Evolutionary conservation across 768 basidiomycete genomes (phyloP).

Genomic region (Suillus decipiens): DNA sequence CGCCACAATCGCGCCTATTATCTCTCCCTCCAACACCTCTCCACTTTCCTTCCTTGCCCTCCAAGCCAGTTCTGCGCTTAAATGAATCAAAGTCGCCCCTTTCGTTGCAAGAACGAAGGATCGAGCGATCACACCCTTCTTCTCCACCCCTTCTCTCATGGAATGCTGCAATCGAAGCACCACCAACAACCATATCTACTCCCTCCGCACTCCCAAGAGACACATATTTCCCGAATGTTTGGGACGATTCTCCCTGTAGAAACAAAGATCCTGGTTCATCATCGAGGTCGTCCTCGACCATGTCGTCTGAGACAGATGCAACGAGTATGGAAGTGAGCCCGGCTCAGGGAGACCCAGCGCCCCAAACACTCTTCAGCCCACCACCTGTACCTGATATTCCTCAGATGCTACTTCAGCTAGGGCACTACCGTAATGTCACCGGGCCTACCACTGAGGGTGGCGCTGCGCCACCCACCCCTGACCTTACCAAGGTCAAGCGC

Average conservation of each 20-base stretch:
- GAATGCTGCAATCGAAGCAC: constrained; percentile 81
- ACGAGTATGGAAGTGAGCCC: constrained; percentile 24
- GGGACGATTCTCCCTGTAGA: constrained; percentile 66
- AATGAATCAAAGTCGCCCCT: constrained; percentile 27
- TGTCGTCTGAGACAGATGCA: constrained; percentile 25
- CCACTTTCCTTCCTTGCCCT: constrained; percentile 22
- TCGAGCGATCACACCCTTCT: constrained; percentile 42
- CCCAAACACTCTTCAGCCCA: constrained; percentile 55
- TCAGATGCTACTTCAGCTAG: constrained; percentile 64
- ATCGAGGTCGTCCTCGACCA: constrained; percentile 40
- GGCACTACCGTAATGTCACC: constrained; percentile 70
- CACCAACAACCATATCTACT: constrained; percentile 62
- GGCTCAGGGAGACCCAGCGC: constrained; percentile 16
- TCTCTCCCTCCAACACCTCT: constrained; percentile 48
- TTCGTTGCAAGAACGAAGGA: constrained; percentile 10
- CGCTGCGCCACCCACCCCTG: constrained; percentile 56
- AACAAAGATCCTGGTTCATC: constrained; percentile 40
- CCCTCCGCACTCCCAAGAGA: constrained; percentile 65
- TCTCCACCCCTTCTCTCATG: constrained; percentile 73
- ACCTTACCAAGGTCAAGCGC: constrained; percentile 67
- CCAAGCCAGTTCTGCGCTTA: constrained; percentile 22
- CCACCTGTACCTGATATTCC: constrained; percentile 66
- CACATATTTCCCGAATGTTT: constrained; percentile 81
- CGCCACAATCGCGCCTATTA: constrained; percentile 51
- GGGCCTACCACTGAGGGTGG: constrained; percentile 41